Conservation (phyloP, 192 early-diverging fungal genomes). For the Phlyctochytrium arcticum region DNA sequence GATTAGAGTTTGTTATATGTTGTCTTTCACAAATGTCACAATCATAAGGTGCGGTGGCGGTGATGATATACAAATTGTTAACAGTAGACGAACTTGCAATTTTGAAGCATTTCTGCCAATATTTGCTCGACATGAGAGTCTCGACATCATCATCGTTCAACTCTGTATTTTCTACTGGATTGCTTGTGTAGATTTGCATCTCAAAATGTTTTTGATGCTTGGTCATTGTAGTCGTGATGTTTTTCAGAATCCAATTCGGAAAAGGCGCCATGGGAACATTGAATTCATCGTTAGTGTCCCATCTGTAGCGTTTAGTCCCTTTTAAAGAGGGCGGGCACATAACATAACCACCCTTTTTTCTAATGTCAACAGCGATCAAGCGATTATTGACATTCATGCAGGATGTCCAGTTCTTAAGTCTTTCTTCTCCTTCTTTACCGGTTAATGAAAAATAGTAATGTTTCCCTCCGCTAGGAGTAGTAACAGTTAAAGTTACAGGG, state of each 20-base stretch:
- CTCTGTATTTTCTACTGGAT: too few relatives aligned
- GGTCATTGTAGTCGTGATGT: not conserved
- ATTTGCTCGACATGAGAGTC: not conserved
- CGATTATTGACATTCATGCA: not conserved
- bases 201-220: not conserved
- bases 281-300: not conserved
- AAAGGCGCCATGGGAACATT: not conserved
- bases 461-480: not conserved
- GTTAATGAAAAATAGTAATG: not conserved
- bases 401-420: not conserved
- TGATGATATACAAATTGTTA: not conserved
- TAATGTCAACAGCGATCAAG: not conserved
- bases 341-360: not conserved
- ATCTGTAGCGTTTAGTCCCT: not conserved
- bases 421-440: not conserved
- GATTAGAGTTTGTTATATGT: not conserved
- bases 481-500: not conserved
- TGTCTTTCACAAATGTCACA: not conserved
- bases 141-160: too few relatives aligned
- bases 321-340: not conserved
- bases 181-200: too few relatives aligned
- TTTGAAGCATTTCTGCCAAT: not conserved
- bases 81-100: not conserved
- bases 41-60: not conserved
- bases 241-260: not conserved